These are phyloP conservation scores for Hylodesmum podocarpum DNA, from an alignment of 306 rosid species.

Conservation along the genomic window DNA sequence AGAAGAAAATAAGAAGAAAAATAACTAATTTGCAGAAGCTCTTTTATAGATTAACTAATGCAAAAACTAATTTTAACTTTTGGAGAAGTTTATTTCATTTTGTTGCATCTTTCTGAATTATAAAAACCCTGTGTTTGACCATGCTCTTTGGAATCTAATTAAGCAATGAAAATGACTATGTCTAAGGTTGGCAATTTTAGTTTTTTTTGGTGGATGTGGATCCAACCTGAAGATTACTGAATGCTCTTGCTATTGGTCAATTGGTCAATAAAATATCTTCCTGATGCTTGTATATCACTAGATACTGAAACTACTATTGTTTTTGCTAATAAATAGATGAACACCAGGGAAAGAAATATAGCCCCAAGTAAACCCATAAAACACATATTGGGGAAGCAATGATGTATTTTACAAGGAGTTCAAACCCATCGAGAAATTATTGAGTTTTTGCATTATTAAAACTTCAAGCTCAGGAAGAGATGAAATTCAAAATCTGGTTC, in stretches of 20 bases:
- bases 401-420: conserved; percentile 41
- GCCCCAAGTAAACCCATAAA: conserved; percentile 41
- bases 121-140: background rate
- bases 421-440: conserved; percentile 29
- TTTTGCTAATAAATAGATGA: conserved; percentile 44
- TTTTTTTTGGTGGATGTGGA: background rate
- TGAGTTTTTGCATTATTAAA: conserved; percentile 41
- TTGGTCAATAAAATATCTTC: background rate
- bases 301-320: background rate
- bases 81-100: no score
- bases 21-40: no score
- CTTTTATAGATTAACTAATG: no score
- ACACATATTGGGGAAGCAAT: conserved; percentile 32
- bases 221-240: background rate
- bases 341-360: conserved; percentile 41
- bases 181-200: background rate
- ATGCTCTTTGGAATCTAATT: background rate
- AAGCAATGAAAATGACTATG: background rate
- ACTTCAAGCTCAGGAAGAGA: conserved; percentile 37
- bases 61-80: no score
- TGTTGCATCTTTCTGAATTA: background rate
- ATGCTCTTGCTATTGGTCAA: background rate
- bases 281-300: background rate
- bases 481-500: background rate
- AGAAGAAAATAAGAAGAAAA: no score